Evolutionary conservation across 306 rosid species (phyloP), one percentile per base, ranked within the genome.

Genomic region (Medicago truncatula): DNA sequence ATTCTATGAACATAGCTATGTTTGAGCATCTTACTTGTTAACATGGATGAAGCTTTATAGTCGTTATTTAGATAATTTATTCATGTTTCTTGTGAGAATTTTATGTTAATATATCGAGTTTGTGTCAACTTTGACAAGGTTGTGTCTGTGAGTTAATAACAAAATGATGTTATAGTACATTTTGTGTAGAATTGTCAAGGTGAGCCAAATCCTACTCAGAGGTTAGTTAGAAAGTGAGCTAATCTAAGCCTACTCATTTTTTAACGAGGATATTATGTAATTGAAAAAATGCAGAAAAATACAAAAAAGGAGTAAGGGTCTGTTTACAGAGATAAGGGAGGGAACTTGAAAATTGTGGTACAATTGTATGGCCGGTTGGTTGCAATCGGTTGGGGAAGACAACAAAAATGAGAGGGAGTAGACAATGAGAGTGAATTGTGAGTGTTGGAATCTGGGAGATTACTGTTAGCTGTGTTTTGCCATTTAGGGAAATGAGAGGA

Each of bases 1-100:
- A 61, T 73, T 34, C 75, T 71, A 70, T 81, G 75, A 67, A 23
- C 61, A 62, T 61, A 61, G 25, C 60, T 46, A 57, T 81, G 43
- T 78, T 62, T 73, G 63, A 68, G 50, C 23, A 54, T 63, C 76
- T 18, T 61, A 68, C 61, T 58, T 74, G 72, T 74, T 39, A 62
- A 68, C 56, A 47, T 70, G 68, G 75, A 62, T 46, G 31, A 62
- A 41, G 28, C 60, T 63, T 18, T 34, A 50, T 62, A 65, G 63
- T 38, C 38, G n/a, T 11, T 18, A 71, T 67, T 56, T 73, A 58
- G 60, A 70, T 79, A 14, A 77, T 54, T 57, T 69, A 17, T 77
- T 23, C 74, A 3, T 46, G 43, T 74, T 72, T 25, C 23, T 8
- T 64, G n/a, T 67, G 43, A 53, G 14, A 16, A 76, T 36, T 57